Percentiles rank a stretch among this genome's conserved stretches.
Conservation (phyloP, 352 stramenopile species). For the Globisporangium nagaii region DNA sequence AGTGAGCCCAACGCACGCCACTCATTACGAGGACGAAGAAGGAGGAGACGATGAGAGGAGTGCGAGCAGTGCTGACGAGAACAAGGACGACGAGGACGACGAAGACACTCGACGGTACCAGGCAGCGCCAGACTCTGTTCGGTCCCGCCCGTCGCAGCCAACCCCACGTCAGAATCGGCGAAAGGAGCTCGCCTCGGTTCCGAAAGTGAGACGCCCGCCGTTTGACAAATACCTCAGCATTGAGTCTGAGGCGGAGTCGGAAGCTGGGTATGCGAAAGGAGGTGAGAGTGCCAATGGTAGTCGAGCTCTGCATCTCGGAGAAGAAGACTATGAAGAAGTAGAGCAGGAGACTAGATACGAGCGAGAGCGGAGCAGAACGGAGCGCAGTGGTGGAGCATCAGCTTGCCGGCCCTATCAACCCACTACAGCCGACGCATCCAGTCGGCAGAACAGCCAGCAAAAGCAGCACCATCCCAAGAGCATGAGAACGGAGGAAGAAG, state of each 20-base stretch:
- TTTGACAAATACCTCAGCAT: conserved; percentile 11
- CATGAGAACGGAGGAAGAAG: not conserved
- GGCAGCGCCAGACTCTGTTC: not conserved
- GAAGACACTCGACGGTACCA: not conserved
- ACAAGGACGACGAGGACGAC: not conserved
- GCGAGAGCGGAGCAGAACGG: not conserved
- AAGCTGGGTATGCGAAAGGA: not conserved
- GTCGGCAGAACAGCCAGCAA: not conserved
- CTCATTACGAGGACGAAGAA: not conserved
- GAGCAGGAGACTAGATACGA: not conserved
- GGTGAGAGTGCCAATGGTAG: not conserved
- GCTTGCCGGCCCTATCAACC: no score
- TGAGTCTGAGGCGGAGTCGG: not conserved
- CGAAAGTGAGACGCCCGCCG: conserved; percentile 1
- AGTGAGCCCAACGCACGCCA: not conserved
- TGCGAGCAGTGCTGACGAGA: not conserved
- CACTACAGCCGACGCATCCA: not conserved
- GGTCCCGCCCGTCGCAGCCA: no score
- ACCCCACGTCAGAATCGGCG: not conserved
- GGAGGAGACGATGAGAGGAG: not conserved
- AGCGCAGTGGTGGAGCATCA: not conserved
- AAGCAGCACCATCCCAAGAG: not conserved
- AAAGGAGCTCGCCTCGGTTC: not conserved
- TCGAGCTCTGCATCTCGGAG: not conserved
- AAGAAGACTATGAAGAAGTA: not conserved